Percentiles rank a stretch among this genome's conserved stretches.
Evolutionary conservation across 2,329 filamentous ascomycete genomes (phyloP).

Genomic region (Hypocrella siamensis): DNA sequence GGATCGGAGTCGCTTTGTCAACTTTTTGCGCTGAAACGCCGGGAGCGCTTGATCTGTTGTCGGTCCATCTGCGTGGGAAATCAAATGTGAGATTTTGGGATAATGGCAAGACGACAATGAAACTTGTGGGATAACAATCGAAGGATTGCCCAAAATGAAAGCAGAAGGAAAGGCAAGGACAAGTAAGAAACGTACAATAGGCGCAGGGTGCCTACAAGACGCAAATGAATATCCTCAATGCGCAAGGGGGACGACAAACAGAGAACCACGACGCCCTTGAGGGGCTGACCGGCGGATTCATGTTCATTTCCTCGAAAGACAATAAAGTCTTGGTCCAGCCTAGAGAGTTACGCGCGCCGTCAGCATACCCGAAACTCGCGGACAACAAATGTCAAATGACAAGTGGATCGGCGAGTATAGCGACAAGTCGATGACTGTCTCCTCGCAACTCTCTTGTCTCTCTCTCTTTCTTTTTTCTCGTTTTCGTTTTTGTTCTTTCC

Average conservation of each 20-base stretch:
- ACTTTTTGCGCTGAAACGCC: constrained; percentile 43
- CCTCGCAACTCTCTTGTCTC: no score
- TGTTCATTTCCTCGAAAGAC: constrained; percentile 62
- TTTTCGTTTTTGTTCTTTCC: no score
- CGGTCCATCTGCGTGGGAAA: constrained; percentile 27
- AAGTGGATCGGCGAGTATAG: no score
- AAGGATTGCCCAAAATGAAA: constrained; percentile 1
- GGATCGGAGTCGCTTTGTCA: constrained; percentile 42
- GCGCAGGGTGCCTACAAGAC: constrained; percentile 54
- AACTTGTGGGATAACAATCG: no score
- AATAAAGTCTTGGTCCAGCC: constrained; percentile 64
- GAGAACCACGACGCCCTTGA: constrained; percentile 60
- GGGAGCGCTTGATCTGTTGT: constrained; percentile 36
- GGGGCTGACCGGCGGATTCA: constrained; percentile 59
- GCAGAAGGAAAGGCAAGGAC: constrained; percentile 6
- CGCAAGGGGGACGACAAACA: constrained; percentile 54
- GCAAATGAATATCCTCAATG: constrained; percentile 58
- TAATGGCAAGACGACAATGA: constrained; percentile 1
- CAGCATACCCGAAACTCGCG: no score
- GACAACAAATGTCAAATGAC: no score
- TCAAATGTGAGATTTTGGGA: constrained; percentile 4
- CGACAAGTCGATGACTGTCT: no score
- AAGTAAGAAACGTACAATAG: constrained; percentile 38
- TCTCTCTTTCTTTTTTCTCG: no score
- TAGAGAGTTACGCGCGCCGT: no score